Percentiles rank a stretch among this genome's conserved stretches.
Conservation (phyloP, 1,284 basidiomycete species). For the Ganoderma leucocontextum region DNA sequence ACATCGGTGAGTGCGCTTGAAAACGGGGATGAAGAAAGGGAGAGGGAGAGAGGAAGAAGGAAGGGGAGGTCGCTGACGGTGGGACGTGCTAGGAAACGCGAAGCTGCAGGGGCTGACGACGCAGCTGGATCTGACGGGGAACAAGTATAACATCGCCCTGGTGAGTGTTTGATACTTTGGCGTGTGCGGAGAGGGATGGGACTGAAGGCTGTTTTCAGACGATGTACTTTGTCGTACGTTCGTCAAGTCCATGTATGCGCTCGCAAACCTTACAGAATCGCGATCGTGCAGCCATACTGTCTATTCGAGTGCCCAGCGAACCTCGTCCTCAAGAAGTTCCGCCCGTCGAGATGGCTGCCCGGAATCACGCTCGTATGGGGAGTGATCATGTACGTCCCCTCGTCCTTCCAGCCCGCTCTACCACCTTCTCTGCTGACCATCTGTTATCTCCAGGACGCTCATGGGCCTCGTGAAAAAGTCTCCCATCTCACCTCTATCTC, state of each 20-base stretch:
- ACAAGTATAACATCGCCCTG: conserved; percentile 72
- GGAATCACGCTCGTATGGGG: conserved; percentile 43
- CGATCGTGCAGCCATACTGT: conserved; percentile 59
- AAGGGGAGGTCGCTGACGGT: neutral
- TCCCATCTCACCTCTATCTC: conserved; percentile 14
- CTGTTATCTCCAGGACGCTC: conserved; percentile 51
- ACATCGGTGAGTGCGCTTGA: conserved; percentile 36
- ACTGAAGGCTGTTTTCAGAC: conserved; percentile 51
- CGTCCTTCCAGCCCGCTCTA: neutral
- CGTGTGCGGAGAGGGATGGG: neutral
- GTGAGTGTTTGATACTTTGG: conserved; percentile 44
- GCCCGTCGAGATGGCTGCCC: conserved; percentile 45
- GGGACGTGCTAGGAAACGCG: conserved; percentile 59
- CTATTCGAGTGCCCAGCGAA: conserved; percentile 70
- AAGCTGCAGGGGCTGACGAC: conserved; percentile 65
- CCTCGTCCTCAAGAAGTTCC: conserved; percentile 45
- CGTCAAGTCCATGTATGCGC: neutral
- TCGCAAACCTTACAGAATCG: neutral
- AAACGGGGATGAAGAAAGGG: neutral
- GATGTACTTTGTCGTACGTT: conserved; percentile 71
- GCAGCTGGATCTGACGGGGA: conserved; percentile 62
- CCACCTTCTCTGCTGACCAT: neutral
- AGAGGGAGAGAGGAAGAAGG: neutral
- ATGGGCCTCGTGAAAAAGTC: conserved; percentile 77
- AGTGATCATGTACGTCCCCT: conserved; percentile 29